These are phyloP conservation scores for Vigna unguiculata DNA, from an alignment of 306 rosid species.

Conservation along the genomic window DNA sequence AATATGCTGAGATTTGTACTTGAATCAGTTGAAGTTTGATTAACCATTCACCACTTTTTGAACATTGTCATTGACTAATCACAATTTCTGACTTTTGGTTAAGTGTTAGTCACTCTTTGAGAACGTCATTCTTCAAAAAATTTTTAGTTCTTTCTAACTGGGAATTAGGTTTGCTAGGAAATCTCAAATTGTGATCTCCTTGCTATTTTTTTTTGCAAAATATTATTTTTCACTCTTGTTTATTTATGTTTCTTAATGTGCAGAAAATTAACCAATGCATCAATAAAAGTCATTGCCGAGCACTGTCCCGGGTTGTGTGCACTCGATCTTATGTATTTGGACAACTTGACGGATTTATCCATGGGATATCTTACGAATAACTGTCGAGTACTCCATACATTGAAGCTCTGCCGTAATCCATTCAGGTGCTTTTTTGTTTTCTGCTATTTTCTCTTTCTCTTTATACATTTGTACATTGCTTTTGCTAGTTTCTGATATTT, in stretches of 20 bases:
- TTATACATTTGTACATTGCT: conserved; percentile 4
- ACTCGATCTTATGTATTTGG: conserved; percentile 65
- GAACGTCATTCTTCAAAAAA: not conserved
- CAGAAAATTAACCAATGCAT: conserved; percentile 82
- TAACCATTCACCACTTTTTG: not conserved
- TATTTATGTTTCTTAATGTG: conserved; percentile 41
- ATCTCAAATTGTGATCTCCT: conserved; percentile 19
- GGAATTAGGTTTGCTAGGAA: conserved; percentile 26
- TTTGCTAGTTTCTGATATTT: conserved; percentile 16
- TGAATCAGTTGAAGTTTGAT: not conserved
- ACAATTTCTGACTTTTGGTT: not conserved
- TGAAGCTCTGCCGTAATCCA: conserved; percentile 64
- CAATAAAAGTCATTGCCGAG: conserved; percentile 70
- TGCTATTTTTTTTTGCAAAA: conserved; percentile 18
- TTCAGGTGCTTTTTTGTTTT: conserved; percentile 66
- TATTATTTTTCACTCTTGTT: conserved; percentile 18
- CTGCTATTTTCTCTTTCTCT: not conserved
- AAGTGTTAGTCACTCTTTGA: not conserved
- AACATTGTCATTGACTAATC: not conserved
- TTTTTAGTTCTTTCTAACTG: conserved; percentile 2
- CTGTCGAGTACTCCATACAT: conserved; percentile 60
- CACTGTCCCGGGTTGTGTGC: conserved; percentile 59
- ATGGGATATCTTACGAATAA: conserved; percentile 71
- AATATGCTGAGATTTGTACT: conserved; percentile 10
- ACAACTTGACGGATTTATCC: conserved; percentile 68